Base-by-base conservation (phyloP, 495 filamentous ascomycete species). In the Xylaria sp. region DNA sequence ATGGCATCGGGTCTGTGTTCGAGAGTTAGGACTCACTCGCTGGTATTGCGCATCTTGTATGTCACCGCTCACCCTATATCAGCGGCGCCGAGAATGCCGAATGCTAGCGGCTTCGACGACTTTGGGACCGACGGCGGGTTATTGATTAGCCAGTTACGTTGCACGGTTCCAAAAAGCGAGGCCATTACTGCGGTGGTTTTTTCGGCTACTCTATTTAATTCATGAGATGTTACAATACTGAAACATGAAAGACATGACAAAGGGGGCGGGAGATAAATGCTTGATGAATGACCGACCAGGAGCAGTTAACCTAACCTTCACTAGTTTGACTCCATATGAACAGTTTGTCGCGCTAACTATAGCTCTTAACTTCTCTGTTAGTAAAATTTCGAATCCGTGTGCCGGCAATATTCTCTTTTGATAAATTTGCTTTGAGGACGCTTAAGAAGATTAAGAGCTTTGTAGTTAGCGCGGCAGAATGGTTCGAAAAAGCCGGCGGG, bases 71-170 rank as follows among this genome's bases (percentile, higher is more conserved):
- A 86, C 84, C 75, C 82, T 58, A 85, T 83, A 33, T 81, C 77
- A n/a, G 82, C 83, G 11, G 84, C 83, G 19, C 85, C 86, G n/a
- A 88, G 74, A 50, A 87, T 80, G 14, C 84, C 85, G 68, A 87
- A 83, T 37, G 75, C 77, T 21, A 88, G 70, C 4, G 80, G 81
- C 70, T 80, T 70, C 6, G 70, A 65, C 9, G 71, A 73, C 65
- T 86, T 86, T 31, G 78, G 61, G 0, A 75, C 67, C 35, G 69
- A 48, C 0, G 79, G 76, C 2, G 81, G 83, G 24, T 62, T 41
- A 12, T 33, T 59, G 2, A 59, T 59, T 1, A 21, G 33, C 57
- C 57, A 59, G 31, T 59, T 59, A 37, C 57, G 57, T 9, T 21
- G 57, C 19, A 37, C 57, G 12, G 57, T 14, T 59, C 57, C 57